Percentiles rank a stretch among this genome's conserved stretches.
Conservation (phyloP, 768 basidiomycete genomes). For the Tephrocybe sp. region DNA sequence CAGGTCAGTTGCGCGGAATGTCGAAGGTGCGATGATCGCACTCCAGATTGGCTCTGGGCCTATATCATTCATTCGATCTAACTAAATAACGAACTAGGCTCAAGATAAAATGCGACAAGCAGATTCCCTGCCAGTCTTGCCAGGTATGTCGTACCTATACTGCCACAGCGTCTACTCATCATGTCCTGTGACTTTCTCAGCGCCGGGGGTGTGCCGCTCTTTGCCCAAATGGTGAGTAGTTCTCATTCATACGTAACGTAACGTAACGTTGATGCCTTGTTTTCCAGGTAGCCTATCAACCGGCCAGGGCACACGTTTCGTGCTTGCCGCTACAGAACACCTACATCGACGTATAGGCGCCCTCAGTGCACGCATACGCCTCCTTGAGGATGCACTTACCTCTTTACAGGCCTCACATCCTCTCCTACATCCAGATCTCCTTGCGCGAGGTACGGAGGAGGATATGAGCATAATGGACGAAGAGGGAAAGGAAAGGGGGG, state of each 20-base stretch:
- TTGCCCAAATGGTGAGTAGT: slow-evolving; percentile 64
- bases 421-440: slow-evolving; percentile 53
- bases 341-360: slow-evolving; percentile 56
- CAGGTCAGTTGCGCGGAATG: slow-evolving; percentile 82
- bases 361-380: slow-evolving; percentile 53
- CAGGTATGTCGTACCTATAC: slow-evolving; percentile 48
- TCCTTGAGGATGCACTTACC: slow-evolving; percentile 56
- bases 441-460: slow-evolving; percentile 35
- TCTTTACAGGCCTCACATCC: slow-evolving; percentile 57
- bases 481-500: not conserved
- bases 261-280: not conserved
- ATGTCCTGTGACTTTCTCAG: slow-evolving; percentile 25
- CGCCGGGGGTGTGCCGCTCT: slow-evolving; percentile 67
- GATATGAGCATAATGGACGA: slow-evolving; percentile 16
- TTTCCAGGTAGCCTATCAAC: slow-evolving; percentile 67
- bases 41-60: slow-evolving; percentile 7
- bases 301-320: slow-evolving; percentile 75
- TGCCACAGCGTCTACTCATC: slow-evolving; percentile 2
- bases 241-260: not conserved
- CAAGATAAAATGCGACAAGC: slow-evolving; percentile 84
- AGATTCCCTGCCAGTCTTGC: slow-evolving; percentile 78
- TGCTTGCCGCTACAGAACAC: slow-evolving; percentile 66
- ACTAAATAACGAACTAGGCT: slow-evolving; percentile 52
- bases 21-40: slow-evolving; percentile 65
- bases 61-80: slow-evolving; percentile 15